These are phyloP conservation scores for Phylloboletellus chloephorus DNA, from an alignment of 1,284 basidiomycete genomes.

Conservation along the genomic window DNA sequence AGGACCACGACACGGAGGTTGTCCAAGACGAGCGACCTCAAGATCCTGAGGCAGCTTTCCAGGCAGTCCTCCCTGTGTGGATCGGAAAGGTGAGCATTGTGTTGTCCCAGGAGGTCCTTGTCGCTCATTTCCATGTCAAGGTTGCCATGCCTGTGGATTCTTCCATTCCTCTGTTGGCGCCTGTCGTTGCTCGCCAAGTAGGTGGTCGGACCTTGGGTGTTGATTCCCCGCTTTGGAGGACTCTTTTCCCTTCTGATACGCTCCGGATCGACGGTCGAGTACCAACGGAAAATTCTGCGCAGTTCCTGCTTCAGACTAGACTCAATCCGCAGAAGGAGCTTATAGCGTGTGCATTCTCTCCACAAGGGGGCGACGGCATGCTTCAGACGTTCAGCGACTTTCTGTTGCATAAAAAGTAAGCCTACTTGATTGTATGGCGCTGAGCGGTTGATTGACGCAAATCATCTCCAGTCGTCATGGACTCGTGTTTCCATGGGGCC, in stretches of 20 bases:
- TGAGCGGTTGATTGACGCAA: conserved; percentile 9
- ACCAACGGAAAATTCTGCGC: conserved; percentile 62
- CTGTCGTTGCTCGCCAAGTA: conserved; percentile 65
- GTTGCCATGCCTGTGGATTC: conserved; percentile 74
- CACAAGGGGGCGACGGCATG: conserved; percentile 41
- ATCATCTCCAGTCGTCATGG: conserved; percentile 68
- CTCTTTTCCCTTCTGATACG: conserved; percentile 62
- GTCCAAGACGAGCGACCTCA: conserved; percentile 16
- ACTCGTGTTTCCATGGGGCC: conserved; percentile 80
- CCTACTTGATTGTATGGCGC: conserved; percentile 15
- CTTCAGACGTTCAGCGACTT: conserved; percentile 67
- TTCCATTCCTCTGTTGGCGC: conserved; percentile 55
- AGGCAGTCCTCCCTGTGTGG: conserved; percentile 59
- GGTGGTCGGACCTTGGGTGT: conserved; percentile 55
- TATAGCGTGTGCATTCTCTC: conserved; percentile 66
- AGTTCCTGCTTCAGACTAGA: conserved; percentile 72
- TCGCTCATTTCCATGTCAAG: conserved; percentile 37
- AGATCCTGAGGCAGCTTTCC: conserved; percentile 41
- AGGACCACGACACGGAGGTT: conserved; percentile 38
- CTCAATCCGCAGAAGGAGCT: conserved; percentile 77
- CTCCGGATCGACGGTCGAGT: conserved; percentile 79
- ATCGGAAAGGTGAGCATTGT: conserved; percentile 53
- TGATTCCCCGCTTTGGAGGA: conserved; percentile 61
- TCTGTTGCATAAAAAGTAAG: conserved; percentile 71
- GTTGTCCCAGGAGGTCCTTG: conserved; percentile 1